Evolutionary conservation across 805 yeast species (phyloP), one percentile per base, ranked within the genome.

Genomic region (Candida golubevii): DNA sequence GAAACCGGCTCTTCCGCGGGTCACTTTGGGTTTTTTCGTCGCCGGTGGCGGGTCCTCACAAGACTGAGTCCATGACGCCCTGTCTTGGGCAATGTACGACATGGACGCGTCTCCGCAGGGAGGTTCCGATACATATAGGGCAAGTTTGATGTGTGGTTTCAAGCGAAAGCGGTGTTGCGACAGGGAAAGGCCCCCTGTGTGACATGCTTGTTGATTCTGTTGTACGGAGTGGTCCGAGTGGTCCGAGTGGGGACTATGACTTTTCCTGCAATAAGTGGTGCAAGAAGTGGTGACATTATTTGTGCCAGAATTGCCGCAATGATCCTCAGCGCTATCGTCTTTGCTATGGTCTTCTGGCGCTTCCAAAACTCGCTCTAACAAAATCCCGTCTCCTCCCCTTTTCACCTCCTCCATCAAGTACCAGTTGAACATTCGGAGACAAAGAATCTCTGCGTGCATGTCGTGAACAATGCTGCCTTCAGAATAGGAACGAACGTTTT

Each of bases 21-120:
- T 39, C 2, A 56, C 8, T 14, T 47, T 48, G 33, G 38, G 45
- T 27, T 36, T 52, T 49, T 58, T 56, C 23, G 44, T 15, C 12
- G 37, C 42, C 4, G 49, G 45, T 32, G 23, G 47, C 15, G 36
- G 43, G 15, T 41, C 18, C 12, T 46, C 41, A 4, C n/a, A 3
- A 29, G 32, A 10, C n/a, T 29, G n/a, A 12, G 3, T 6, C 62
- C 71, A 66, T 9, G 66, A 56, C 7, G 32, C 43, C 11, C 41
- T 33, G 35, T 58, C 57, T 1, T 54, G 38, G 12, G 57, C 49
- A 4, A 66, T 46, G 26, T 60, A 56, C 0, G 64, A 74, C 79
- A 88, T 77, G 6, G 95, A 83, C 0, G 87, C 82, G 60, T 90
- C 97, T 1, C 98, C 98, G 67, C 98, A 90, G 0, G 97, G 97